Conservation (phyloP, 2,329 filamentous ascomycete genomes). For the Trichoderma gracile region DNA sequence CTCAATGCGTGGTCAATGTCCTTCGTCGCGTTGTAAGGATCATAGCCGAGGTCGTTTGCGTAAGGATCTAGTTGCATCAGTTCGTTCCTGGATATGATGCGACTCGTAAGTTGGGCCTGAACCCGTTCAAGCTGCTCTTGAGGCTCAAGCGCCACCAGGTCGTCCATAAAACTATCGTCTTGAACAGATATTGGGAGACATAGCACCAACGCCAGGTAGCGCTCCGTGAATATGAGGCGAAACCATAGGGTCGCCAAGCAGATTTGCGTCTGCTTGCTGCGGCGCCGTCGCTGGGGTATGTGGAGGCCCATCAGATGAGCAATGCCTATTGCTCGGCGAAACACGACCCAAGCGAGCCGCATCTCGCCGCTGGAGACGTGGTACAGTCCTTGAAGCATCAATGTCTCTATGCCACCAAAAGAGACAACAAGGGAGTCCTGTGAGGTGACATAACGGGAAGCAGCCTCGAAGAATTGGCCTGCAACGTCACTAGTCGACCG, state of each 20-base stretch:
- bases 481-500: not conserved
- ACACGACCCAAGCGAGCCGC: slow-evolving; percentile 4
- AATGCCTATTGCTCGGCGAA: slow-evolving; percentile 13
- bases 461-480: slow-evolving; percentile 8
- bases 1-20: slow-evolving; percentile 40
- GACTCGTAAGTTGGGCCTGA: slow-evolving; percentile 37
- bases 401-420: not conserved
- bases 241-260: slow-evolving; percentile 39
- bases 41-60: slow-evolving; percentile 28
- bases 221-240: slow-evolving; percentile 42
- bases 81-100: slow-evolving; percentile 36
- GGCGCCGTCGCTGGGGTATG: slow-evolving; percentile 5
- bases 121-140: slow-evolving; percentile 37
- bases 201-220: slow-evolving; percentile 43
- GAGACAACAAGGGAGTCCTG: slow-evolving; percentile 12
- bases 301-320: slow-evolving; percentile 2
- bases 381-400: slow-evolving; percentile 15
- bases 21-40: slow-evolving; percentile 29
- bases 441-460: slow-evolving; percentile 17
- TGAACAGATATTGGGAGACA: slow-evolving; percentile 40
- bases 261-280: not conserved
- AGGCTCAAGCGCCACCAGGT: slow-evolving; percentile 33
- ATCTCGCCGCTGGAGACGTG: not conserved
- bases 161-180: slow-evolving; percentile 30
- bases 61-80: slow-evolving; percentile 24